Base-by-base conservation (phyloP, 2,329 filamentous ascomycete species). In the Fusarium chuoi region DNA sequence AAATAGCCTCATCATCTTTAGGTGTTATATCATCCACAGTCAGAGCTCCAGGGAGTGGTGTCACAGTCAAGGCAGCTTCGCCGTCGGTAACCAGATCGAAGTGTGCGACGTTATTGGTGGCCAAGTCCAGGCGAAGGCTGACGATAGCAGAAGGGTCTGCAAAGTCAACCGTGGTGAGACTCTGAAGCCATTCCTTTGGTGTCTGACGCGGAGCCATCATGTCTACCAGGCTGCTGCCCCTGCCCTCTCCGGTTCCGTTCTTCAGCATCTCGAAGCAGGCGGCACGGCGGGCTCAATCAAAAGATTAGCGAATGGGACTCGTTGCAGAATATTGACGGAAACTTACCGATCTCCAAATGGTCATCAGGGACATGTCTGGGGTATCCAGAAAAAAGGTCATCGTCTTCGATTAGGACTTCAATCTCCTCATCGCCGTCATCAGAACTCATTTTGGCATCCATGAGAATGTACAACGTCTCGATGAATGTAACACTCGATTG, bases 191-290 rank as follows among this genome's bases (percentile, higher is more conserved):
- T 13, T 22, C 24, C 8, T 28, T 46, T 46, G 44, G 24, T 22
- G 44, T 46, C 18, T 46, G 8, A 10, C 44, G 24, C 5, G 44
- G 44, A 3, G 24, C 6, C 9, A 28, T 7, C 2, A 24, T 24
- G n/a, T 44, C n/a, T 7, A 18, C 0, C 42, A 5, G 0, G 42
- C n/a, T 18, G 1, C 10, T 44, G 11, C 6, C 42, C 13, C 10
- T 44, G 11, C 6, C 42, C 13, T 13, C 42, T 6, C n/a, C 11
- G 5, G n/a, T 3, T 12, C 3, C 41, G 17, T 44, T 44, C 10
- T 17, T 18, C n/a, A 24, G 41, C 41, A 44, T 18, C 44, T 46
- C 5, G 3, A 12, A 6, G n/a, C 7, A 7, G 10, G 15, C 41
- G n/a, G n/a, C 11, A 18, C n/a, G 15, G 10, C 41, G 10, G n/a